These are phyloP conservation scores for Leishmania braziliensis DNA, from an alignment of 208 protist genomes.

Conservation along the genomic window DNA sequence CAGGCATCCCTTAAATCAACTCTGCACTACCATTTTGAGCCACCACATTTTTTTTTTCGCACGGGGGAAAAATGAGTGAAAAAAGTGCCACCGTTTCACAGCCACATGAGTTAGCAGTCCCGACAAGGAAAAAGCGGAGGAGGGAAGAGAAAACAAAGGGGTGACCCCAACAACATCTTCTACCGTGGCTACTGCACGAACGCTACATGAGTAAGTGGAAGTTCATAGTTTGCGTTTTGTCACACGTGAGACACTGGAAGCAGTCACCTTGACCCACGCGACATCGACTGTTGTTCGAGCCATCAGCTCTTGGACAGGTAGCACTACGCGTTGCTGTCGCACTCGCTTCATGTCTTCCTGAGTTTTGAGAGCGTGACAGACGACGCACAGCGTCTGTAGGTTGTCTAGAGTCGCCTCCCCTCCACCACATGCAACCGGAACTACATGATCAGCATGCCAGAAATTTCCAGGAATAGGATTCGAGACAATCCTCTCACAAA, in stretches of 20 bases:
- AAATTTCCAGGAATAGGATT: slow-evolving; percentile 66
- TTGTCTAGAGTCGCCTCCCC: slow-evolving; percentile 69
- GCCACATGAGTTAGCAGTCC: background rate
- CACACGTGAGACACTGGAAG: slow-evolving; percentile 1
- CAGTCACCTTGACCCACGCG: slow-evolving; percentile 2
- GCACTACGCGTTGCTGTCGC: background rate
- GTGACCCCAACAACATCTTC: background rate
- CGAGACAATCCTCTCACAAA: slow-evolving; percentile 51
- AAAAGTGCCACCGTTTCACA: background rate
- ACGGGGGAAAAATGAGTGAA: background rate
- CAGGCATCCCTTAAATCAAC: background rate
- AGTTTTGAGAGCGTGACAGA: slow-evolving; percentile 80
- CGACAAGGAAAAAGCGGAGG: background rate
- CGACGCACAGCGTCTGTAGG: slow-evolving; percentile 83
- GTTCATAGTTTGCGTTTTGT: background rate
- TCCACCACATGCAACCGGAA: slow-evolving; percentile 67
- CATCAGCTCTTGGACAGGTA: background rate
- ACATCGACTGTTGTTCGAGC: slow-evolving; percentile 17
- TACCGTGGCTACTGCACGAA: background rate
- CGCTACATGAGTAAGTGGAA: background rate
- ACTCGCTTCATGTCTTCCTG: slow-evolving; percentile 38
- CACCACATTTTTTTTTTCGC: background rate
- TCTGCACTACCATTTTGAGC: background rate
- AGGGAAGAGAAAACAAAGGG: background rate
- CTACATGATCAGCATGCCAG: slow-evolving; percentile 85